Base-by-base conservation (phyloP, 139 green algal genomes). In the Tetratostichococcus sp. region DNA sequence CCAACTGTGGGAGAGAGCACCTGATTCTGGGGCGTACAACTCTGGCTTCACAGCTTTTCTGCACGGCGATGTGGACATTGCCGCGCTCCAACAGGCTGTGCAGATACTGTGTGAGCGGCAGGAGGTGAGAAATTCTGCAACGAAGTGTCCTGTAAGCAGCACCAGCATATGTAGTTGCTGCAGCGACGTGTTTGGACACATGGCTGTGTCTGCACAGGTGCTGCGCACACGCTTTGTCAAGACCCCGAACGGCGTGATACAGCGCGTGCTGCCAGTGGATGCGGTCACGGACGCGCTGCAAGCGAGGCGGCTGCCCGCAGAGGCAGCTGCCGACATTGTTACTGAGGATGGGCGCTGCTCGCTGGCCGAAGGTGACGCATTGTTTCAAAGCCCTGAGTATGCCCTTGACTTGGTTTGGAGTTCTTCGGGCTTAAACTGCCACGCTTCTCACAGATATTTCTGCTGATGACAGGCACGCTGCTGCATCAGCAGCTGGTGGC, bases 51-150 rank as follows among this genome's bases (percentile, higher is more conserved):
- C 25, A 11, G 21, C 59, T 4, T 23, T 14, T 17, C 31, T 79
- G 42, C 34, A 68, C 0, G 74, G 74, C 31, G 32, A 35, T 0
- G 1, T 79, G 30, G 67, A 79, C 23, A 14, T 79, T 0, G 67
- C 35, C 14, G 31, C 62, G 19, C 42, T 79, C 0, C 14, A 69
- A 5, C 1, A 23, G 0, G 74, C 74, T 19, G n/a, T 69, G 28
- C 5, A 17, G 30, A 35, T 67, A 22, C 42, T 68, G 22, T 21
- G 59, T 2, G 14, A 71, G 6, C 74, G 67, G 11, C 74, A 79
- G 22, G 28, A 71, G 67, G 67, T 79, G 19, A 2, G 19, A n/a
- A 26, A 5, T 26, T 4, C 17, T 62, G 14, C 14, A n/a, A 26
- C 17, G 26, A 62, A 62, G 39, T 50, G 14, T 50, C 8, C 8